Percentiles rank a stretch among this genome's conserved stretches.
Conservation (phyloP, 1,139 yeast genomes). For the Blastobotrys ciferrii region DNA sequence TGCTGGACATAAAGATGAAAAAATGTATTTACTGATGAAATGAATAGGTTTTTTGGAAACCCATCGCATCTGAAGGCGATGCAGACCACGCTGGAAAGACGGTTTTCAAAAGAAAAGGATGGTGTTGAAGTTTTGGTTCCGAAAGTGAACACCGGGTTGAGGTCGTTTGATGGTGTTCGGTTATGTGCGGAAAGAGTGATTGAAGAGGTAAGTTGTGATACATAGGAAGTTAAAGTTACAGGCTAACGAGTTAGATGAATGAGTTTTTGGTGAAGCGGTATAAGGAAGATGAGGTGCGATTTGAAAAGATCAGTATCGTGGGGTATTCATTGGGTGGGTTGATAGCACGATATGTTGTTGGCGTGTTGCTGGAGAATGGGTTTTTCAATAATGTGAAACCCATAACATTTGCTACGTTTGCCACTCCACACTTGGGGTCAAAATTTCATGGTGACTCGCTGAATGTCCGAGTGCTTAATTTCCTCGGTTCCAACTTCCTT, state of each 20-base stretch:
- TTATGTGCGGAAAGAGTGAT: conserved; percentile 69
- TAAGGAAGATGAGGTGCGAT: conserved; percentile 21
- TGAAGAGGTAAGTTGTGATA: conserved; percentile 46
- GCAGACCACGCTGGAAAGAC: conserved; percentile 49
- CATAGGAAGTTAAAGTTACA: too few species aligned
- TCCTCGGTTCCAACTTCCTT: conserved; percentile 58
- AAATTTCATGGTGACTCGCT: conserved; percentile 43
- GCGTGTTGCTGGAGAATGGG: conserved; percentile 56
- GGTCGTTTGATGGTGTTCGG: conserved; percentile 82
- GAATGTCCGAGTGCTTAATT: conserved; percentile 51
- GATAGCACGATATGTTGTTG: conserved; percentile 73
- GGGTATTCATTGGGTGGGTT: conserved; percentile 88
- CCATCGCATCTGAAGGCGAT: conserved; percentile 68
- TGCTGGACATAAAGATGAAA: too few species aligned
- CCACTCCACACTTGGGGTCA: conserved; percentile 82
- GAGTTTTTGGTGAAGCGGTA: conserved; percentile 15
- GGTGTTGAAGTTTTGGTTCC: conserved; percentile 61
- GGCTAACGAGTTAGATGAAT: conserved; percentile 17
- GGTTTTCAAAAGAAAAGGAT: conserved; percentile 39
- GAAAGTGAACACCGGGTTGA: conserved; percentile 65
- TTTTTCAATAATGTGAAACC: conserved; percentile 47
- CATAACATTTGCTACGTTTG: conserved; percentile 59
- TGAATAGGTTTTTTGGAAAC: conserved; percentile 66
- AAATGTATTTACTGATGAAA: background rate
- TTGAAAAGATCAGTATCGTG: conserved; percentile 54